phyloP scores from a whole-genome alignment of 306 rosid genomes.

The Cercis canadensis region DNA sequence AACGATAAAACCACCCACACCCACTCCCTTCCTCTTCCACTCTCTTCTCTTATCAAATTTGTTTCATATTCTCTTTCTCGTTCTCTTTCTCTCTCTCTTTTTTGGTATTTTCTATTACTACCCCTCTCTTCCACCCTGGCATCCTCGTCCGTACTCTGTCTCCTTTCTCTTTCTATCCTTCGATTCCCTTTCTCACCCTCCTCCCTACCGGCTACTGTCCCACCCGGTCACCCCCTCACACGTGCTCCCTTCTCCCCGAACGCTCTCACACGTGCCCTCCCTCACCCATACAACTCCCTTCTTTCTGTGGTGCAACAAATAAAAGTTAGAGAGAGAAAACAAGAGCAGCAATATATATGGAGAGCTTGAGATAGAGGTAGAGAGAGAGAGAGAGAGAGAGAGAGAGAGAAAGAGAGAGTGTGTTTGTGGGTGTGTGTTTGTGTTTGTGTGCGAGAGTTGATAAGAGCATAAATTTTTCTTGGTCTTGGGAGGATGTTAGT shows the following conservation, averaged over 20 bases:
- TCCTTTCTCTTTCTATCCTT: constrained; percentile 32
- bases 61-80: constrained; percentile 35
- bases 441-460: neutral
- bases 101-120: constrained; percentile 50
- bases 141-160: constrained; percentile 82
- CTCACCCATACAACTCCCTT: constrained; percentile 52
- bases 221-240: constrained; percentile 47
- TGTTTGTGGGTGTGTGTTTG: neutral
- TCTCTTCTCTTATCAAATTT: neutral
- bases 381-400: no score
- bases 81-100: constrained; percentile 10
- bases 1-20: constrained; percentile 31
- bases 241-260: constrained; percentile 35
- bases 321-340: constrained; percentile 55
- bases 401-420: no score
- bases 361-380: constrained; percentile 3
- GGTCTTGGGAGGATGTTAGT: constrained; percentile 23
- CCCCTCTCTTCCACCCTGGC: constrained; percentile 72
- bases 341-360: constrained; percentile 14
- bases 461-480: constrained; percentile 29
- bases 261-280: constrained; percentile 44
- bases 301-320: constrained; percentile 86
- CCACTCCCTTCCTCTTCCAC: neutral
- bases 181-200: neutral
- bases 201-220: constrained; percentile 51